A percentile compares a stretch with the other conserved stretches of the same genome.
Evolutionary conservation across 305 asterid genomes (phyloP).

Genomic region (Fraxinus platypoda): DNA sequence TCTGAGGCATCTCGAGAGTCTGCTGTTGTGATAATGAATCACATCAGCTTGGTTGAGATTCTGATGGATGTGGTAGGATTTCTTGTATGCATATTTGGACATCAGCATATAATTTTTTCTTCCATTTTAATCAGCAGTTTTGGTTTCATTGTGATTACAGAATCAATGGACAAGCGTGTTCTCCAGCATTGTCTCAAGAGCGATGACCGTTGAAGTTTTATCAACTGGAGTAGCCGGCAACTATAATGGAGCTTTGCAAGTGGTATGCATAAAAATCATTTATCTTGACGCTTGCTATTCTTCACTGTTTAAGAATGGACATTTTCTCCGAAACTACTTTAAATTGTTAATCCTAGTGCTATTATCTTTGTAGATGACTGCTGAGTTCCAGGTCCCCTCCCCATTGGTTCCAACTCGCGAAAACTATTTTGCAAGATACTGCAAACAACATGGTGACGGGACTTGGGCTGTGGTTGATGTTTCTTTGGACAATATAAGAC

Average conservation of each 20-base stretch:
- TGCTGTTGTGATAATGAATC: constrained; percentile 85
- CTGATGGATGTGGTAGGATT: constrained; percentile 63
- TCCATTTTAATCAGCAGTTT: not conserved
- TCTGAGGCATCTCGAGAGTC: constrained; percentile 86
- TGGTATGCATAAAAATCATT: constrained; percentile 35
- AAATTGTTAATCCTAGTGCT: not conserved
- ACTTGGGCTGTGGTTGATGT: constrained; percentile 96
- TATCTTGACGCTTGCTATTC: not conserved
- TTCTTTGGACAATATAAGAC: constrained; percentile 73
- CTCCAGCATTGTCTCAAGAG: constrained; percentile 64
- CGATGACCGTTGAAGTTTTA: constrained; percentile 60
- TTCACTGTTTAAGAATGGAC: not conserved
- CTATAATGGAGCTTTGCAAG: constrained; percentile 73
- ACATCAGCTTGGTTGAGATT: constrained; percentile 71
- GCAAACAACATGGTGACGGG: constrained; percentile 83
- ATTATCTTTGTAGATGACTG: constrained; percentile 62
- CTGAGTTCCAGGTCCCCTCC: constrained; percentile 91
- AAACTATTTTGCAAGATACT: constrained; percentile 76
- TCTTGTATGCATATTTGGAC: not conserved
- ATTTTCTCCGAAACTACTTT: not conserved
- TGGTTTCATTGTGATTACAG: constrained; percentile 28
- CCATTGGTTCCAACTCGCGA: constrained; percentile 92
- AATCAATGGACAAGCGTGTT: constrained; percentile 69
- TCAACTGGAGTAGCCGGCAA: constrained; percentile 82
- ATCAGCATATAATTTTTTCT: not conserved